Evolutionary conservation across 495 filamentous ascomycete species (phyloP).

Genomic region (Endocarpon pusillum): DNA sequence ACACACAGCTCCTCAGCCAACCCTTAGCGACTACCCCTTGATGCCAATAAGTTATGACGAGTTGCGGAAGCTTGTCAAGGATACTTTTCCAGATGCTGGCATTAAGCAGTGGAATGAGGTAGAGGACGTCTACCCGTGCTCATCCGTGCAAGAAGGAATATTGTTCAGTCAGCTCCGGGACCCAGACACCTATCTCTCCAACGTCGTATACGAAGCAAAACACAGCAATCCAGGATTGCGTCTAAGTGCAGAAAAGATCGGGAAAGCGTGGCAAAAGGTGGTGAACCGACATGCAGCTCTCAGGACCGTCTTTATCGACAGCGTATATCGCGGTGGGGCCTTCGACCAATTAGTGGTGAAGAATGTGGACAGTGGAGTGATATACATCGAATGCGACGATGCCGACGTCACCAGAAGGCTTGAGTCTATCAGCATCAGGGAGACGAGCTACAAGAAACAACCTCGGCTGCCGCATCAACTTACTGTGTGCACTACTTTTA

Average conservation of each 20-base stretch:
- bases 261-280: conserved; percentile 29
- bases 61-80: conserved; percentile 24
- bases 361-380: conserved; percentile 6
- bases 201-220: conserved; percentile 29
- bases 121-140: conserved; percentile 27
- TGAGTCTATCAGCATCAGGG: conserved; percentile 18
- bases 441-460: conserved; percentile 18
- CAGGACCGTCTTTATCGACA: conserved; percentile 29
- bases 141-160: conserved; percentile 28
- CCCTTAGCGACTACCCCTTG: conserved; percentile 44
- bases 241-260: conserved; percentile 23
- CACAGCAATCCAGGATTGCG: conserved; percentile 7
- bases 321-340: conserved; percentile 15
- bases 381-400: conserved; percentile 2
- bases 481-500: conserved; percentile 14
- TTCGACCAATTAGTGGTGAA: conserved; percentile 28
- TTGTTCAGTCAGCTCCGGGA: conserved; percentile 27
- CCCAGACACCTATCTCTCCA: conserved; percentile 26
- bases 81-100: conserved; percentile 31
- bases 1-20: conserved; percentile 30
- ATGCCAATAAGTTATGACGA: conserved; percentile 42
- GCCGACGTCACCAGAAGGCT: conserved; percentile 16
- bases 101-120: conserved; percentile 10
- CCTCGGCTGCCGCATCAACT: conserved; percentile 21
- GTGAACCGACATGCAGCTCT: conserved; percentile 28